Percentiles rank a stretch among this genome's conserved stretches.
Evolutionary conservation across 441 rosid species (phyloP).

Genomic region (Pelargonium myrrhifolium): DNA sequence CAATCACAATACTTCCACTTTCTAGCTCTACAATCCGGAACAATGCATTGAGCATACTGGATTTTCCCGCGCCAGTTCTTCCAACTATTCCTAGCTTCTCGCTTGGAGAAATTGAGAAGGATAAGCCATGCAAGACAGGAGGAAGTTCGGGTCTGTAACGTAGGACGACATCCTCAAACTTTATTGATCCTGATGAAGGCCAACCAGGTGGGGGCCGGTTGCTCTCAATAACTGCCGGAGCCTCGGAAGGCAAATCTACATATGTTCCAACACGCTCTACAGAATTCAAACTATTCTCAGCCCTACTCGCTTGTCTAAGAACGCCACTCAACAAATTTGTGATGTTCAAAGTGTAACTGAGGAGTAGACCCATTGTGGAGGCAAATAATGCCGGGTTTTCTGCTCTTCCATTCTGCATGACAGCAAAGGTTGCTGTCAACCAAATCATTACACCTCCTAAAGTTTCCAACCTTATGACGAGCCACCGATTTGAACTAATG

Average conservation of each 20-base stretch:
- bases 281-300: conserved; percentile 85
- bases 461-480: conserved; percentile 78
- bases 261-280: conserved; percentile 83
- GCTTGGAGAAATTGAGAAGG: conserved; percentile 61
- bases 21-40: conserved; percentile 85
- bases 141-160: conserved; percentile 89
- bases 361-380: conserved; percentile 90
- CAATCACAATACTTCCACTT: conserved; percentile 72
- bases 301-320: conserved; percentile 80
- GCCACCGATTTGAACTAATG: conserved; percentile 79
- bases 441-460: conserved; percentile 92
- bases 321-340: conserved; percentile 68
- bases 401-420: conserved; percentile 75
- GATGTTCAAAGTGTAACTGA: conserved; percentile 80
- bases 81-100: conserved; percentile 92
- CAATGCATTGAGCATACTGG: conserved; percentile 87
- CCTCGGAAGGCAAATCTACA: conserved; percentile 79
- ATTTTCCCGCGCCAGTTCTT: conserved; percentile 95
- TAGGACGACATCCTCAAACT: conserved; percentile 75
- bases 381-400: conserved; percentile 72
- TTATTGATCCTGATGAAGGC: conserved; percentile 87
- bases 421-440: conserved; percentile 90
- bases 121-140: conserved; percentile 74
- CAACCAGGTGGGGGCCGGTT: conserved; percentile 85
- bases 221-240: conserved; percentile 59